phyloP scores from a whole-genome alignment of 345 rosid genomes.

The Eutrema japonicum region DNA sequence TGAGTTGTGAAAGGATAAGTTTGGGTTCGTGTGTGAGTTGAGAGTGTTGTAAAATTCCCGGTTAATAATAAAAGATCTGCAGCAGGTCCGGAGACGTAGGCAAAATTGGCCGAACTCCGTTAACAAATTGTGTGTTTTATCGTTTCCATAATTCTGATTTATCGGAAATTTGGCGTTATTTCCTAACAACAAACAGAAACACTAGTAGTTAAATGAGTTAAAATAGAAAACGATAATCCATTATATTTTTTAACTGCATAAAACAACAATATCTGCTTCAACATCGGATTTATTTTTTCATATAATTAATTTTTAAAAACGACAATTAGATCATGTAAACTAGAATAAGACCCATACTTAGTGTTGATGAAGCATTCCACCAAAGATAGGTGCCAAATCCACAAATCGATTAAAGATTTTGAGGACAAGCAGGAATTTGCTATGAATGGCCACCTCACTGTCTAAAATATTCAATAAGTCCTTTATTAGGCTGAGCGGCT shows the following conservation, averaged over 20 bases:
- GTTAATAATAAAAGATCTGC: too few relatives aligned
- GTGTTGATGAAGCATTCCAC: not conserved
- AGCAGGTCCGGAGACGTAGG: too few relatives aligned
- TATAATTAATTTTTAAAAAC: not conserved
- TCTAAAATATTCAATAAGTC: not conserved
- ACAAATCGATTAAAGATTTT: not conserved
- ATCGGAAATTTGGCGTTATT: too few relatives aligned
- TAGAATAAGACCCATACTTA: not conserved
- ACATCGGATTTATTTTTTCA: not conserved
- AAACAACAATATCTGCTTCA: not conserved
- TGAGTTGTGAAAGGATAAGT: too few relatives aligned
- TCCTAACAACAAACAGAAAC: not conserved
- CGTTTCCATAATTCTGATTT: too few relatives aligned
- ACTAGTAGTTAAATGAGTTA: not conserved
- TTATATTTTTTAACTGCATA: not conserved
- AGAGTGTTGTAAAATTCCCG: too few relatives aligned
- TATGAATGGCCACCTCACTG: not conserved
- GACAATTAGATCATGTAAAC: not conserved
- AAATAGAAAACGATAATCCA: not conserved
- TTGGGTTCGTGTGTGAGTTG: too few relatives aligned
- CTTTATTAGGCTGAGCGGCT: not conserved
- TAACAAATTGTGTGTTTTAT: too few relatives aligned
- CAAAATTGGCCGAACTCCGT: too few relatives aligned
- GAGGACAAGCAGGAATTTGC: not conserved
- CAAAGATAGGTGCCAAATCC: not conserved